Evolutionary conservation across 2,329 filamentous ascomycete genomes (phyloP), one percentile per base, ranked within the genome.

Genomic region (Monosporascus sp.): DNA sequence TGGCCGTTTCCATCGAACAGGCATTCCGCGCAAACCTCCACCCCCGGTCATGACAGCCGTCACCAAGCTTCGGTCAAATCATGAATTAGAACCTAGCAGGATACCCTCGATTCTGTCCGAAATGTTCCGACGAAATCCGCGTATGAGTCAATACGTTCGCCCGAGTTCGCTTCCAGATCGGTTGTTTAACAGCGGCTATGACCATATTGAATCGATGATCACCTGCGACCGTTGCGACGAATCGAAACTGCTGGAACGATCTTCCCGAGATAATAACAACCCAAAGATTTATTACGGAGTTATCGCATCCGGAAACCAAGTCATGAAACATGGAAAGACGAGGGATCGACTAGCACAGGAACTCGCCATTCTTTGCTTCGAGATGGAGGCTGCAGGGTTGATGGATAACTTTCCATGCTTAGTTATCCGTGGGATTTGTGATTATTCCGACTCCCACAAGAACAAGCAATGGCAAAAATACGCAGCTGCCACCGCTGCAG

Each of bases 371-470:
- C 54, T 64, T 15, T 65, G 59, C 41, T 25, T 64, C 27, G 60
- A 62, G 20, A 62, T 56, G 49, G 55, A 57, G 38, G 58, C 54
- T 5, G 58, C 58, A 2, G 58, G 57, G 52, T 41, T 63, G 4
- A 60, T 63, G 56, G 50, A 61, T 24, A 52, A 49, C n/a, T 63
- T 66, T 17, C 61, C 60, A 14, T 65, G 61, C 41, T 25, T 67
- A 2, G 59, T 63, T 3, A 61, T 67, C 17, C 57, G 62, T 18
- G 62, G 64, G 2, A 64, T 66, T 22, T 62, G 60, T 47, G 56
- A 63, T 24, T 66, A 65, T 46, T 54, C 63, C 2, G 63, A 67
- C 48, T 61, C 58, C 1, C 57, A 65, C 25, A 65, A 63, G 24
- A 65, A 65, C 39, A 56, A 64, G 9, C 27, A 8, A 5, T 66